phyloP scores from a whole-genome alignment of 2,329 filamentous ascomycete genomes.

The Ceratocystiopsis brevicomis region DNA sequence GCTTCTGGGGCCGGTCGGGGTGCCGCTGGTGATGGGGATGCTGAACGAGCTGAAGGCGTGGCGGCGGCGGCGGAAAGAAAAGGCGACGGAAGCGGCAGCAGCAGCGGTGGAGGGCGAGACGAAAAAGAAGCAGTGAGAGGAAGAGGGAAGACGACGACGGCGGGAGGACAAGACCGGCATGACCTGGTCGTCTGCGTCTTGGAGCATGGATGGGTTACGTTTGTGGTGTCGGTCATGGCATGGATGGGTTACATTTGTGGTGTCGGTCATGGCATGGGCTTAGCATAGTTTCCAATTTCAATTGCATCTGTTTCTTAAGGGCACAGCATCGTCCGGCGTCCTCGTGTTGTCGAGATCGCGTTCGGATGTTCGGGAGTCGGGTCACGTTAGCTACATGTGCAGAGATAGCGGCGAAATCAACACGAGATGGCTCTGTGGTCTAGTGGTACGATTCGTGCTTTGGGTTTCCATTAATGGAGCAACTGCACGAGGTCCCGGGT shows the following conservation, averaged over 20 bases:
- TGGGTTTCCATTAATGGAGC: constrained; percentile 5
- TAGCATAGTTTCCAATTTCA: no score
- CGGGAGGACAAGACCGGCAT: no score
- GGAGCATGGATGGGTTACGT: no score
- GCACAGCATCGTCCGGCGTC: no score
- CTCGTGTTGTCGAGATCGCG: no score
- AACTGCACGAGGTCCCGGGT: constrained; percentile 11
- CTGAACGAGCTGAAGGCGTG: constrained; percentile 61
- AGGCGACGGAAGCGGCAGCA: constrained; percentile 16
- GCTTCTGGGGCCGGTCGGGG: constrained; percentile 72
- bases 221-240: no score
- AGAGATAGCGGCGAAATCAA: background rate
- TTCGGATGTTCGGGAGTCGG: no score
- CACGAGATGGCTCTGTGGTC: constrained; percentile 6
- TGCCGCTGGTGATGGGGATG: constrained; percentile 68
- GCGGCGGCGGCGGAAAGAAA: constrained; percentile 28
- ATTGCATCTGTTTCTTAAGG: no score
- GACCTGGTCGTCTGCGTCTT: no score
- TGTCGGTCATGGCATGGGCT: no score
- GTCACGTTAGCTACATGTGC: background rate
- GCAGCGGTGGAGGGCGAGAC: constrained; percentile 19
- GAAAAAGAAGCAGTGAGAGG: constrained; percentile 15
- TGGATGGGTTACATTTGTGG: no score
- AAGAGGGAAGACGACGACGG: no score
- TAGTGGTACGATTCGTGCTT: constrained; percentile 12